Evolutionary conservation across 1,139 yeast genomes (phyloP), one percentile per base, ranked within the genome.

Genomic region (Sugiyamaella pinicola): DNA sequence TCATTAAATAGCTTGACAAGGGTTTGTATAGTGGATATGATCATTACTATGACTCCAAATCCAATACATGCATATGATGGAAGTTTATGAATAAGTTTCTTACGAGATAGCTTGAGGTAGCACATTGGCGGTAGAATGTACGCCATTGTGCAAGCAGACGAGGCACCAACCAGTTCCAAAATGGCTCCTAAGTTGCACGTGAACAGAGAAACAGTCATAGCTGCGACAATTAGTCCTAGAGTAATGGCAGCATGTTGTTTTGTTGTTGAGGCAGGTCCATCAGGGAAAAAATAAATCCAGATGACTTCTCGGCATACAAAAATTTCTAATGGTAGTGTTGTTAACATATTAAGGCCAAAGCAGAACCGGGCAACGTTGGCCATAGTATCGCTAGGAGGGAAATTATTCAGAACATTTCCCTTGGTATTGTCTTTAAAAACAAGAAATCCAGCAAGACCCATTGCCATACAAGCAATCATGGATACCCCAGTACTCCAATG

Each of bases 111-210:
- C 58, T 84, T 82, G 56, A 88, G 69, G 64, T 79, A 87, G 64
- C 96, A 90, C 68, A 85, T 68, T 4, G 97, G 96, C 0, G 98
- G 98, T 10, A 91, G 74, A 18, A 91, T 88, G 64, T 88, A 91
- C 0, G 98, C 97, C 87, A 91, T 85, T 34, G 88, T 74, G 12
- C 96, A 87, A 0, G 97, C 98, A 0, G 96, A 86, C 0, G 96
- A 86, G 0, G 96, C 93, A 1, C 98, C 98, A 29, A 89, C 90
- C 6, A 91, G 74, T 64, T 91, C 98, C 49, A 91, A 74, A 40
- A 91, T 85, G 17, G 93, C 87, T 1, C 98, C 98, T 55, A 91
- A 74, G 61, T 91, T 89, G 65, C 96, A 90, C 0, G 97, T 90
- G 55, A 84, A 73, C 47, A 91, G 73, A 0, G 97, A 80, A 3